A percentile compares a stretch with the other conserved stretches of the same genome.
phyloP scores from a whole-genome alignment of 495 filamentous ascomycete species.

The Pyronema omphalodes region DNA sequence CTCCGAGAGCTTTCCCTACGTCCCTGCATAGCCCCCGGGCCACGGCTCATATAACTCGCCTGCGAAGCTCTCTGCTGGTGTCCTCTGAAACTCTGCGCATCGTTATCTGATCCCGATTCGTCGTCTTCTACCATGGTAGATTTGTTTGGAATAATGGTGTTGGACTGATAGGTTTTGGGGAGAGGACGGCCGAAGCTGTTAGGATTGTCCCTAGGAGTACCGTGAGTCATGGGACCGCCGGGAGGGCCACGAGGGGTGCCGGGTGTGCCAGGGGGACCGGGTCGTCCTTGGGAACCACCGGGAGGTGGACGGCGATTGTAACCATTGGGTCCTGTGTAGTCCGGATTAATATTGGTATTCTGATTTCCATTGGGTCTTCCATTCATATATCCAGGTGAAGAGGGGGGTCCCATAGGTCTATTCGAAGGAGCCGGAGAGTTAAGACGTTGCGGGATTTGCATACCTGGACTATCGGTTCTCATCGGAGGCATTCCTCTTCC shows the following conservation, averaged over 20 bases:
- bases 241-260: constrained; percentile 32
- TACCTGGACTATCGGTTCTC: constrained; percentile 16
- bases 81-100: constrained; percentile 46
- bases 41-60: constrained; percentile 36
- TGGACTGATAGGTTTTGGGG: constrained; percentile 83
- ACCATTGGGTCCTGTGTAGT: constrained; percentile 8
- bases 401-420: constrained; percentile 4
- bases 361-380: background rate
- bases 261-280: constrained; percentile 13
- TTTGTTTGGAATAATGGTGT: constrained; percentile 91
- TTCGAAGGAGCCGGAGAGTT: constrained; percentile 9
- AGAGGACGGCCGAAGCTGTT: constrained; percentile 43
- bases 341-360: constrained; percentile 14
- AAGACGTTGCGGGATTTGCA: constrained; percentile 5
- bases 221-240: constrained; percentile 9
- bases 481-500: constrained; percentile 10
- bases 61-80: constrained; percentile 18
- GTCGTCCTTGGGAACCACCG: constrained; percentile 26
- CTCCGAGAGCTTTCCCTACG: constrained; percentile 21
- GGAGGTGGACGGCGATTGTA: constrained; percentile 14
- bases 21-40: constrained; percentile 33
- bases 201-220: constrained; percentile 14
- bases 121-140: constrained; percentile 97
- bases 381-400: too few species aligned
- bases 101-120: constrained; percentile 45